Evolutionary conservation across 345 rosid species (phyloP).

Genomic region (Barbarea vulgaris): DNA sequence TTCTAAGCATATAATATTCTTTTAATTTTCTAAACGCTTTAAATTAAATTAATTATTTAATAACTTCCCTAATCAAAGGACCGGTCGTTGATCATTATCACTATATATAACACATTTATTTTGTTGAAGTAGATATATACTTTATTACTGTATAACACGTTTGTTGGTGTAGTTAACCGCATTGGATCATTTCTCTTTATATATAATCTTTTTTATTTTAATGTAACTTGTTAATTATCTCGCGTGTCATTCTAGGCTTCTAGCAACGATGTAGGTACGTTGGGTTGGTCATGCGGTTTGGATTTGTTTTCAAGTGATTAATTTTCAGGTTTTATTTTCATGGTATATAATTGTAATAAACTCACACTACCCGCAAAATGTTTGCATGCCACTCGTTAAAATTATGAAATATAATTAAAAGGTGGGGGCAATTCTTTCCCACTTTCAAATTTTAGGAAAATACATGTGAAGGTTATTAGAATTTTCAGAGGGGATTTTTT

Average conservation of each 20-base stretch:
- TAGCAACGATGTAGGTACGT: conserved; percentile 19
- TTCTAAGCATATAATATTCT: background rate
- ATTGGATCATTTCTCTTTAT: background rate
- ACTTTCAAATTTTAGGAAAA: background rate
- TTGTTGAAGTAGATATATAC: background rate
- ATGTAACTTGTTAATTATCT: background rate
- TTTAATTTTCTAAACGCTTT: background rate
- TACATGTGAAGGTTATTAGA: background rate
- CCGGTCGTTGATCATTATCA: background rate
- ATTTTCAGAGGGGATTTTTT: background rate
- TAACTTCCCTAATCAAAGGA: background rate
- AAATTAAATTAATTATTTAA: background rate
- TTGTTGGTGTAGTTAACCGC: background rate
- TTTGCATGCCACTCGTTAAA: conserved; percentile 1
- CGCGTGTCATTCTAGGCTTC: conserved; percentile 17
- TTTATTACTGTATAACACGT: too few species aligned
- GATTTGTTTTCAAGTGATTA: background rate
- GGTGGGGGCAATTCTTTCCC: background rate
- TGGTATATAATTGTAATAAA: conserved; percentile 1
- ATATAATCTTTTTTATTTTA: background rate
- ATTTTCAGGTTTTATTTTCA: background rate
- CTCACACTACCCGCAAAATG: background rate
- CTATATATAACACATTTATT: background rate
- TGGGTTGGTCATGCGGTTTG: conserved; percentile 43
- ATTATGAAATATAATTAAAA: background rate